Base-by-base conservation (phyloP, 2,329 filamentous ascomycete genomes). In the Hypoxylon rubiginosum region DNA sequence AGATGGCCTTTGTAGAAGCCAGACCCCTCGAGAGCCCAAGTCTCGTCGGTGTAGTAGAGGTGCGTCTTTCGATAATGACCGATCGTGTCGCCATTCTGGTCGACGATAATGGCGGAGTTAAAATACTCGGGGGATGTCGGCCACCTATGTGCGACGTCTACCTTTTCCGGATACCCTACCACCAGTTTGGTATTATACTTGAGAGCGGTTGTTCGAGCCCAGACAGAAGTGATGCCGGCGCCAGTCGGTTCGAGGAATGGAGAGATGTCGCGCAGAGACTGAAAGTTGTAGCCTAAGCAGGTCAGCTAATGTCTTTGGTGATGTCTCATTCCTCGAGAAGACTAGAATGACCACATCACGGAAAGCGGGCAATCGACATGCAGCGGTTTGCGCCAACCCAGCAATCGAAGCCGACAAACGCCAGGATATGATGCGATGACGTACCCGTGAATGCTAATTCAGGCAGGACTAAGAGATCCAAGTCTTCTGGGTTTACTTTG, bases 361-460 rank as follows among this genome's bases (percentile, higher is more conserved):
- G 7, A 56, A 49, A 19, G 10, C 19, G 48, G 7, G 28, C 49
- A 13, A 39, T 24, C n/a, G 24, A 28, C 6, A 11, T 49, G 46
- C 24, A 2, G 24, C 46, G 10, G 21, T 17, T 30, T 28, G 24
- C 46, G 46, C 46, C 24, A n/a, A 30, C 4, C 46, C 24, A 49
- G 4, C 43, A 10, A 24, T n/a, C 13, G 21, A 28, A 30, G 15
- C 46, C 45, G 13, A 49, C 6, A 10, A n/a, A 24, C 24, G 13
- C 50, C 19, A n/a, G 19, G 19, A 43, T 43, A 7, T 17, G 28
- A 30, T 10, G 32, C 24, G 17, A 6, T 13, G 21, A 68, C 69
- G 60, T 70, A 92, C 90, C 90, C 62, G 88, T 85, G 74, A 95
- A 93, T 0, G 92, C 91, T 76, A 95, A 80, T 75, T 95, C 92